phyloP scores from a whole-genome alignment of 352 stramenopile genomes.

The Phytophthora cryptogea region DNA sequence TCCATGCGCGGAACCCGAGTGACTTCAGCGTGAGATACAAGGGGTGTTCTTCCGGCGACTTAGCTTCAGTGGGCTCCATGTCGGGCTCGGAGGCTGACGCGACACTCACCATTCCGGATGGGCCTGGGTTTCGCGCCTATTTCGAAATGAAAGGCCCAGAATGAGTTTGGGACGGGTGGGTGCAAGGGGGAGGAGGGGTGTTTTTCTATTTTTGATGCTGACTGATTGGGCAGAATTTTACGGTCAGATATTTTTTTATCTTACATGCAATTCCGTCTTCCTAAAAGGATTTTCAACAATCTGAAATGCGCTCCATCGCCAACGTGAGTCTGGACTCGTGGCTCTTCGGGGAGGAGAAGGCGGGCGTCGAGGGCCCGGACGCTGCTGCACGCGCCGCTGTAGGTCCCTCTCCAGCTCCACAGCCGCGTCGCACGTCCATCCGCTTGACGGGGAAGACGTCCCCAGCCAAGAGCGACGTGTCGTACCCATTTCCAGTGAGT shows the following conservation, averaged over 20 bases:
- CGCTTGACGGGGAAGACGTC: slow-evolving; percentile 15
- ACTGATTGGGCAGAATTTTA: background rate
- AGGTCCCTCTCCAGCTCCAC: background rate
- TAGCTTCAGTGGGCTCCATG: background rate
- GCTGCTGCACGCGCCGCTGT: background rate
- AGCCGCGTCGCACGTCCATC: slow-evolving; percentile 11
- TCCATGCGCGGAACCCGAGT: background rate
- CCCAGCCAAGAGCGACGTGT: slow-evolving; percentile 24
- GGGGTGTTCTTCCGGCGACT: background rate
- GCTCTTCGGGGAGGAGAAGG: slow-evolving; percentile 81
- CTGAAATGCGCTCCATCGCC: slow-evolving; percentile 53
- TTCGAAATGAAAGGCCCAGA: background rate
- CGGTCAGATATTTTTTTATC: background rate
- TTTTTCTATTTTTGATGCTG: background rate
- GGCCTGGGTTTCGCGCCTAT: background rate
- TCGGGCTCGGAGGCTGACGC: background rate
- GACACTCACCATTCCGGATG: background rate
- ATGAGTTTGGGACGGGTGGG: background rate
- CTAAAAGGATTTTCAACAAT: too few species aligned
- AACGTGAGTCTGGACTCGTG: slow-evolving; percentile 79
- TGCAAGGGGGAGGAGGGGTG: background rate
- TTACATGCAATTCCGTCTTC: too few species aligned
- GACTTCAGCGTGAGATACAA: background rate
- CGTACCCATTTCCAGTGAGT: slow-evolving; percentile 71
- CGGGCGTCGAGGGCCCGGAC: slow-evolving; percentile 12